Evolutionary conservation across 371 early-diverging fungal species (phyloP).

Genomic region (Amoeboaphelidium protococcarum): DNA sequence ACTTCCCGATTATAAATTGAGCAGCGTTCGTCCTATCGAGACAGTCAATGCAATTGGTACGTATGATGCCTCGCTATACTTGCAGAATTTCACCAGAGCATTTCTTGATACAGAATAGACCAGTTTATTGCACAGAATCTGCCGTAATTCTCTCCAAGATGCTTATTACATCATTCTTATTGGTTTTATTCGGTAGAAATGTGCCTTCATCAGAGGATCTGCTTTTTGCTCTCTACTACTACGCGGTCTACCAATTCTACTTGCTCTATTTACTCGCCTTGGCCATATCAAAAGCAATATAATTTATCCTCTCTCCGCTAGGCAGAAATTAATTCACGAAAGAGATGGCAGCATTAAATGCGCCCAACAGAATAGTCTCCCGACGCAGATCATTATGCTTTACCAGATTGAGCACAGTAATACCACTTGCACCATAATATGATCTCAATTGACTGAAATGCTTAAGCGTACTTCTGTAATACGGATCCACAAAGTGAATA

Average conservation of each 20-base stretch:
- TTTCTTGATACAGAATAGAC: no score
- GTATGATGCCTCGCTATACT: slow-evolving; percentile 57
- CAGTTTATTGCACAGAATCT: no score
- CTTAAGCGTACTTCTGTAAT: slow-evolving; percentile 56
- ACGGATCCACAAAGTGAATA: slow-evolving; percentile 70
- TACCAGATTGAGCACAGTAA: slow-evolving; percentile 71
- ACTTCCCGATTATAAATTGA: slow-evolving; percentile 85
- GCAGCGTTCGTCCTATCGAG: slow-evolving; percentile 97
- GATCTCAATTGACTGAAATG: slow-evolving; percentile 73
- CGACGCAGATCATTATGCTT: slow-evolving; percentile 73
- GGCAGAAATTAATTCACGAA: slow-evolving; percentile 75
- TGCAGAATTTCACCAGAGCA: not conserved
- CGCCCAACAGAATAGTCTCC: slow-evolving; percentile 58
- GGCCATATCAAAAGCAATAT: slow-evolving; percentile 94
- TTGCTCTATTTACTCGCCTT: no score
- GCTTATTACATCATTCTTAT: no score
- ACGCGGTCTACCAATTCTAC: not conserved
- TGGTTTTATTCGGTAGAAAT: not conserved
- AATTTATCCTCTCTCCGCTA: slow-evolving; percentile 43
- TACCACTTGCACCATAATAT: slow-evolving; percentile 63
- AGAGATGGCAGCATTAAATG: slow-evolving; percentile 43
- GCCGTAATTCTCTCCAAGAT: no score
- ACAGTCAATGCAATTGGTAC: slow-evolving; percentile 98
- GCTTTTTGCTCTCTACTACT: not conserved
- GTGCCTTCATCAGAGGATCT: not conserved